Percentiles rank a stretch among this genome's conserved stretches.
phyloP scores from a whole-genome alignment of 306 rosid genomes.

The Aeschynomene evenia region DNA sequence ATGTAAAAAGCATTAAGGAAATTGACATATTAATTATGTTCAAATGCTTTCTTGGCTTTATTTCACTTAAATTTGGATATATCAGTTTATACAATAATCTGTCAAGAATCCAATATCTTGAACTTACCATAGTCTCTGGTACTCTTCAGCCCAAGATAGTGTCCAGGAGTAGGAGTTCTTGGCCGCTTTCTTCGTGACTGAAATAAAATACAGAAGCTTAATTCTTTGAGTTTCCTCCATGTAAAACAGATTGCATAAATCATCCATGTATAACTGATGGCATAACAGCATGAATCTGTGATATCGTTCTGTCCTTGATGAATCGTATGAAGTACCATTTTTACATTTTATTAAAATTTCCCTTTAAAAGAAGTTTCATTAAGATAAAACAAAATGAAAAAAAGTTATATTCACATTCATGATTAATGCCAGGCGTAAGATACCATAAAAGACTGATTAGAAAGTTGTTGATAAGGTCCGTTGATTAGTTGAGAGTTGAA shows the following conservation, averaged over 20 bases:
- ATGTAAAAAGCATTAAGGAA: no score
- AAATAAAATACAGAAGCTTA: constrained; percentile 42
- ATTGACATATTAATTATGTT: not conserved
- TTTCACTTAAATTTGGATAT: not conserved
- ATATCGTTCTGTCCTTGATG: constrained; percentile 2
- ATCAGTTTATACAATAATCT: not conserved
- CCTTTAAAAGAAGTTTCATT: not conserved
- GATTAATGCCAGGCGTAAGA: constrained; percentile 69
- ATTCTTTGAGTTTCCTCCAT: constrained; percentile 18
- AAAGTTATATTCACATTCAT: constrained; percentile 41
- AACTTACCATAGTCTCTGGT: constrained; percentile 78
- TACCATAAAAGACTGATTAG: constrained; percentile 93
- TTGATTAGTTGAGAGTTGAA: constrained; percentile 92
- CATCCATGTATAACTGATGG: not conserved
- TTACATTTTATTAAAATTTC: not conserved
- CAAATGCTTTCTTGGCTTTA: not conserved
- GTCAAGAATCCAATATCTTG: not conserved
- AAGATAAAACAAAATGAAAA: constrained; percentile 22
- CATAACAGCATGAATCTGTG: constrained; percentile 1
- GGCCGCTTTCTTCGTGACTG: constrained; percentile 98
- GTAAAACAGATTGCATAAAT: constrained; percentile 17
- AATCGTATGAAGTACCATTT: not conserved
- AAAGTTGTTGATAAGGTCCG: constrained; percentile 98
- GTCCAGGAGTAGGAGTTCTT: constrained; percentile 98
- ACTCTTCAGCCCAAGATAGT: constrained; percentile 90